These are phyloP conservation scores for Hypoxylon trugodes DNA, from an alignment of 495 filamentous ascomycete genomes.

Conservation along the genomic window DNA sequence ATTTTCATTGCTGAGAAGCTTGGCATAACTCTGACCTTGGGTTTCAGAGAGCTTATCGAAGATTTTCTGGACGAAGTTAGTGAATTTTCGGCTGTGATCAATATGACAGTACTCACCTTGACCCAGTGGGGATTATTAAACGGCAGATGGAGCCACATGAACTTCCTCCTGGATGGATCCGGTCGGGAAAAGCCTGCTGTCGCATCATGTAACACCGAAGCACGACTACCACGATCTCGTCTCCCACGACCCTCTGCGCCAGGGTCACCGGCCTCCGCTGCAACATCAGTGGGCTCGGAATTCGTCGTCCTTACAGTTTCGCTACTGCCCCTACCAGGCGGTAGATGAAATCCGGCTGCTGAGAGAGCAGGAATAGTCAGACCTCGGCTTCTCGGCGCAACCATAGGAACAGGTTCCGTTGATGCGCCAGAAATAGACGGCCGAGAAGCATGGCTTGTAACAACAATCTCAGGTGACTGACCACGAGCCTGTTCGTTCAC, in stretches of 20 bases:
- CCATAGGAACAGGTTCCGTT: constrained; percentile 32
- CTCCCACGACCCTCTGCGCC: background rate
- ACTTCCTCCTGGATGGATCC: constrained; percentile 51
- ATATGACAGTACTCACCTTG: constrained; percentile 51
- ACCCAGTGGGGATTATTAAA: constrained; percentile 75
- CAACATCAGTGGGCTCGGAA: constrained; percentile 43
- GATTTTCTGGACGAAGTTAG: constrained; percentile 46
- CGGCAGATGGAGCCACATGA: constrained; percentile 73
- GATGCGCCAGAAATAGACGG: constrained; percentile 33
- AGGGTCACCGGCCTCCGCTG: constrained; percentile 7
- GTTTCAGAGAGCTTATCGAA: constrained; percentile 49
- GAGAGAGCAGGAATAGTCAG: constrained; percentile 43
- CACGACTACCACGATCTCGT: constrained; percentile 10
- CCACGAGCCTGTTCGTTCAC: constrained; percentile 8
- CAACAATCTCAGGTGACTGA: constrained; percentile 49
- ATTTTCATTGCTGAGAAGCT: constrained; percentile 60
- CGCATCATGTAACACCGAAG: constrained; percentile 34
- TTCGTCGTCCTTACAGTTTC: constrained; percentile 35
- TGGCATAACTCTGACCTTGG: constrained; percentile 47
- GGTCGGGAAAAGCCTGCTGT: constrained; percentile 53
- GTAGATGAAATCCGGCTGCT: constrained; percentile 33
- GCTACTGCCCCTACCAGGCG: constrained; percentile 43
- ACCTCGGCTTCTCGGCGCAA: constrained; percentile 26
- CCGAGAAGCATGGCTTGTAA: constrained; percentile 42
- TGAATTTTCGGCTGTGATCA: constrained; percentile 13